Base-by-base conservation (phyloP, 768 basidiomycete species). In the Amanita molliuscula region DNA sequence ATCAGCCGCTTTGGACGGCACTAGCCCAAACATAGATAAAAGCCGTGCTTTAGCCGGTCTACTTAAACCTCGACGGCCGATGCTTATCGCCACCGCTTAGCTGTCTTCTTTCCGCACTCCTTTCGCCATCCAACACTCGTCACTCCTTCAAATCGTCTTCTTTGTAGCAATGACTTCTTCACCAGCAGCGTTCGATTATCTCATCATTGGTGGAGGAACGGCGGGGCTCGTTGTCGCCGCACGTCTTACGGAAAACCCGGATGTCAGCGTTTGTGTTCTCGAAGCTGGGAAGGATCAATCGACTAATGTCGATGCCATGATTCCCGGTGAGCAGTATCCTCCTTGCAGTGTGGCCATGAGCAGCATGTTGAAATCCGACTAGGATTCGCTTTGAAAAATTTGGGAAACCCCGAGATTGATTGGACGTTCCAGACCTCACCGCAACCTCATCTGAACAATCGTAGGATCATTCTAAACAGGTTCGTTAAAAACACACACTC, bases 171-270 rank as follows among this genome's bases (percentile, higher is more conserved):
- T 35, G n/a, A 16, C 33, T 26, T 21, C 33, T 8, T 23, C 36
- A 15, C 6, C 16, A 16, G 18, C 8, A 37, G 13, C 51, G 8
- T 60, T 59, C 43, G 61, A 62, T 45, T 62, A 60, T 44, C n/a
- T 62, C 11, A 48, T 62, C 26, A 49, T 58, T 16, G 61, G 61
- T 21, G 62, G 59, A 18, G 61, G 61, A 31, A 55, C 60, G 11
- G 58, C 60, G 5, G 61, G 59, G 11, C 29, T 58, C 5, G 56
- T 56, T 4, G 16, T 63, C 11, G 61, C 60, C 8, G 53, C 51
- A 38, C 54, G 72, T 41, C 63, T 74, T 28, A 62, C 71, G 0
- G 69, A 74, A 56, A 58, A 65, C 44, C 18, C 61, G 3, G 61
- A 61, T 6, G 21, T 62, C 0, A 65, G 58, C 2, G 66, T 73